Evolutionary conservation across 306 rosid species (phyloP).

Genomic region (Cucurbita maxima): DNA sequence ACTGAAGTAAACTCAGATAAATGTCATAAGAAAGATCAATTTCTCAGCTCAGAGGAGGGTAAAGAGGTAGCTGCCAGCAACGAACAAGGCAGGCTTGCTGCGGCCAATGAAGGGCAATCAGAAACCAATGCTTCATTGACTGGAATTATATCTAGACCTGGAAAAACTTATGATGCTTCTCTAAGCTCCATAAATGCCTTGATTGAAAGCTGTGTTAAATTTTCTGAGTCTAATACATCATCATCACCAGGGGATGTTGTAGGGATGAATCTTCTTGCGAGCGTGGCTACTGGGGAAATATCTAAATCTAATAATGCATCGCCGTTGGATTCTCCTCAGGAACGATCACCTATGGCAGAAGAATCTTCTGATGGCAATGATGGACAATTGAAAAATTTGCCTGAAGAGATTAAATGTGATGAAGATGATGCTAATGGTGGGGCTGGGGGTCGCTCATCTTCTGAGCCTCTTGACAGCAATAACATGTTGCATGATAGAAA

Average conservation of each 20-base stretch:
- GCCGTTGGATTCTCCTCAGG: slow-evolving; percentile 45
- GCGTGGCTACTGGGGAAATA: slow-evolving; percentile 80
- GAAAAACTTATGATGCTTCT: slow-evolving; percentile 51
- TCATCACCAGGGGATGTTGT: slow-evolving; percentile 45
- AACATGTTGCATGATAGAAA: slow-evolving; percentile 9
- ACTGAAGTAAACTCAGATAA: slow-evolving; percentile 29
- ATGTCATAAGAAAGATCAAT: slow-evolving; percentile 41
- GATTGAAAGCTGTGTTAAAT: slow-evolving; percentile 65
- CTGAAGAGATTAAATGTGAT: slow-evolving; percentile 14
- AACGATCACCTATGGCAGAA: slow-evolving; percentile 25
- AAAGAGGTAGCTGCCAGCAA: slow-evolving; percentile 27
- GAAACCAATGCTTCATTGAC: slow-evolving; percentile 35
- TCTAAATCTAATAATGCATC: slow-evolving; percentile 39
- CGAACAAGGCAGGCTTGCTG: slow-evolving; percentile 29
- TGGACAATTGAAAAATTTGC: slow-evolving; percentile 18
- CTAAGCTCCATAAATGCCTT: slow-evolving; percentile 63
- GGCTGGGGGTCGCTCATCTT: background rate
- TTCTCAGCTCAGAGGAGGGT: slow-evolving; percentile 43
- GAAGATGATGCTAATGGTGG: slow-evolving; percentile 9
- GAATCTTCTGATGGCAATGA: slow-evolving; percentile 24
- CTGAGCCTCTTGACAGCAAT: slow-evolving; percentile 11
- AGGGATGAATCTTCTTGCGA: slow-evolving; percentile 88
- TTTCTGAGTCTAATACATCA: slow-evolving; percentile 38
- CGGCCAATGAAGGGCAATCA: slow-evolving; percentile 31
- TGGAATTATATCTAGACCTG: slow-evolving; percentile 26